Base-by-base conservation (phyloP, 768 basidiomycete species). In the Mycena pura region DNA sequence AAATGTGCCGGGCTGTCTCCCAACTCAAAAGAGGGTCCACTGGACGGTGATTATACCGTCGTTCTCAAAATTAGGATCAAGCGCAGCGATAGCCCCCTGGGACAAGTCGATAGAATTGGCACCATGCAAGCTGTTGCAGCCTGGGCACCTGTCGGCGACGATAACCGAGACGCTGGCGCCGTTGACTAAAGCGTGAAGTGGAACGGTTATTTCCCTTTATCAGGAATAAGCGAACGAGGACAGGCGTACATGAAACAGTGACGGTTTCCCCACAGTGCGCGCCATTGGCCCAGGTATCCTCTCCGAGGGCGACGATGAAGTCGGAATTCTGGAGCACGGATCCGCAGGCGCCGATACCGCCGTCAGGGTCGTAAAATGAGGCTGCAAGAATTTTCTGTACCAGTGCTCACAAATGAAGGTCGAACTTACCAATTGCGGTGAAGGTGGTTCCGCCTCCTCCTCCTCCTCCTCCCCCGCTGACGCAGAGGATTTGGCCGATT, bases 261-360 rank as follows among this genome's bases (percentile, higher is more conserved):
- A 62, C 32, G 15, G 52, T 49, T 15, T 43, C 9, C 6, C 60
- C 60, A 21, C 60, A 62, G 31, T 62, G 44, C 10, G 52, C 31
- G 39, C 60, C 53, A 19, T 24, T 24, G 28, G 53, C 49, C 27
- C 29, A 60, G 45, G 46, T 13, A 17, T 19, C 51, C 11, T 27
- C 11, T 6, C 51, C 51, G 15, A 60, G 32, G 15, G 59, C 59
- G 41, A 60, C 59, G 28, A 47, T 40, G 28, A 46, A 38, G 31
- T 55, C 60, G 21, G 24, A 31, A 32, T 62, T 56, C 28, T 55
- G 39, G 17, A 62, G 29, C 4, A n/a, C 34, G 19, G 25, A 25
- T 15, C 50, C 52, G 47, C 60, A 62, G 6, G 60, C 44, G 32
- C 59, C 60, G 28, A 50, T 17, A 17, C 44, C 44, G 17, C 44